Evolutionary conservation across 2,329 filamentous ascomycete species (phyloP).

Genomic region (Ophiocordyceps camponoti-leonardi): DNA sequence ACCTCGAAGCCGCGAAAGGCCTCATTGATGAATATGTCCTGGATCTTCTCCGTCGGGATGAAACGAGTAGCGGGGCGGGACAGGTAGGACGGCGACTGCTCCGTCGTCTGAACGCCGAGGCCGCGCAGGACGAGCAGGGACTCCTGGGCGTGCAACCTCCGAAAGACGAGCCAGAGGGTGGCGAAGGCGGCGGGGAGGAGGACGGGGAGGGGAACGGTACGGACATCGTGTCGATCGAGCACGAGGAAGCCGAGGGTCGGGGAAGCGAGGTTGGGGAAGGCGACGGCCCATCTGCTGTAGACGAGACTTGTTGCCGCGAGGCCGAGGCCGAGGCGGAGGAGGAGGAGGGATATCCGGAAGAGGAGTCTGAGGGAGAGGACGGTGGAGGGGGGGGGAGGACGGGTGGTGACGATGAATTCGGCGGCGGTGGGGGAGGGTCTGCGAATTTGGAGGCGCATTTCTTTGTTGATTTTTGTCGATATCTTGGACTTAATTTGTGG

Average conservation of each 20-base stretch:
- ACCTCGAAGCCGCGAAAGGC: conserved; percentile 89
- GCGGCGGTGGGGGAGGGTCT: conserved; percentile 76
- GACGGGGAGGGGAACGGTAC: conserved; percentile 18
- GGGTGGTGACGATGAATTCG: conserved; percentile 80
- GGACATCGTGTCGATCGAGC: neutral
- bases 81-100: conserved; percentile 44
- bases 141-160: conserved; percentile 46
- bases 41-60: conserved; percentile 83
- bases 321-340: conserved; percentile 13
- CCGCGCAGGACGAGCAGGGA: conserved; percentile 76
- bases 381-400: conserved; percentile 25
- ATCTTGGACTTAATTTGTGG: neutral
- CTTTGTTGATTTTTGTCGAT: neutral
- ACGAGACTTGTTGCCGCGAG: conserved; percentile 27
- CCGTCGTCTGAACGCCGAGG: conserved; percentile 76
- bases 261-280: conserved; percentile 2
- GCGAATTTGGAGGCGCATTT: conserved; percentile 36
- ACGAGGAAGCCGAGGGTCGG: conserved; percentile 3
- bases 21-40: conserved; percentile 88
- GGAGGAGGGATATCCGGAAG: conserved; percentile 1
- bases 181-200: conserved; percentile 18
- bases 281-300: conserved; percentile 27
- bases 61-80: conserved; percentile 29
- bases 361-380: conserved; percentile 30
- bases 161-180: conserved; percentile 25